Evolutionary conservation across 306 rosid species (phyloP).

Genomic region (Acacia confusa): DNA sequence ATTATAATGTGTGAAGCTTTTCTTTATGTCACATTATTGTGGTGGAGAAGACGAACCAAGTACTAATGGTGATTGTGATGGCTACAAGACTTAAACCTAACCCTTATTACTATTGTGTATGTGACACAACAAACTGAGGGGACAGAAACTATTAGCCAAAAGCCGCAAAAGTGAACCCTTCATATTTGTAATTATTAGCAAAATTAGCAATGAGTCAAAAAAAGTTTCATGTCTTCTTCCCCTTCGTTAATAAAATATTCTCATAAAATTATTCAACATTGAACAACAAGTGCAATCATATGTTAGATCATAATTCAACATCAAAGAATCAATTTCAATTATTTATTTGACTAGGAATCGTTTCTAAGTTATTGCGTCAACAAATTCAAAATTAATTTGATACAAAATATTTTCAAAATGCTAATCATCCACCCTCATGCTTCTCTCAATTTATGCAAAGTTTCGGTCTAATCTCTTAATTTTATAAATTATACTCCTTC

Average conservation of each 20-base stretch:
- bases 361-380: background rate
- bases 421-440: too few relatives aligned
- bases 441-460: too few relatives aligned
- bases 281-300: conserved; percentile 4
- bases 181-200: conserved; percentile 38
- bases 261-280: background rate
- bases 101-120: background rate
- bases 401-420: background rate
- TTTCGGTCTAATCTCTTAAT: too few relatives aligned
- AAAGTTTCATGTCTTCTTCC: background rate
- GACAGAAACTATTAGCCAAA: conserved; percentile 35
- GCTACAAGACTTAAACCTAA: conserved; percentile 38
- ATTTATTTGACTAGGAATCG: background rate
- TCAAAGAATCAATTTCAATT: background rate
- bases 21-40: conserved; percentile 32
- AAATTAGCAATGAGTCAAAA: background rate
- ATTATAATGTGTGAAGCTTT: conserved; percentile 12
- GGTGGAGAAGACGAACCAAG: conserved; percentile 33
- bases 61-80: conserved; percentile 33
- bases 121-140: conserved; percentile 38
- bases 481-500: too few relatives aligned
- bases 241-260: background rate
- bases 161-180: conserved; percentile 28
- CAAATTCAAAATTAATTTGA: background rate
- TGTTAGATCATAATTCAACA: conserved; percentile 4